Conservation (phyloP, 2,329 filamentous ascomycete genomes). For the Venturia pyrina region DNA sequence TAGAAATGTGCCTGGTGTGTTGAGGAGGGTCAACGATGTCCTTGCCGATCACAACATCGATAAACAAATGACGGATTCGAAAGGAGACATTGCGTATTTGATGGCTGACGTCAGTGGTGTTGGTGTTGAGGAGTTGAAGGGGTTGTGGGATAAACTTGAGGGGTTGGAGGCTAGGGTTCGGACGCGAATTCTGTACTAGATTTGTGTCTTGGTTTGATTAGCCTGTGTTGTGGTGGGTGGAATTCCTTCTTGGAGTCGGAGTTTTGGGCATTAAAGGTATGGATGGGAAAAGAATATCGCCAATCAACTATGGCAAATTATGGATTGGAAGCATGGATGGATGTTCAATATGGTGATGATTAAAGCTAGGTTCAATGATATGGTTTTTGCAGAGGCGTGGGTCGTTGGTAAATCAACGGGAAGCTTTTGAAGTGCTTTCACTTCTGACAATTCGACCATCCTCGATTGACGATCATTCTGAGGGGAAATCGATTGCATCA, state of each 20-base stretch:
- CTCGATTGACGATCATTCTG: no score
- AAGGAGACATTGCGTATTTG: conserved; percentile 87
- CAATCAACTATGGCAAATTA: not conserved
- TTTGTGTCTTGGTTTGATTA: not conserved
- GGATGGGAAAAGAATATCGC: not conserved
- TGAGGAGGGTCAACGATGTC: conserved; percentile 85
- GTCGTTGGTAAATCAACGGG: no score
- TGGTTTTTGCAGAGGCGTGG: no score
- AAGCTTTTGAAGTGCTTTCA: no score
- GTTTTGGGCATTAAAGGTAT: not conserved
- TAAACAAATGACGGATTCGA: conserved; percentile 96
- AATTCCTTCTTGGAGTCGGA: not conserved
- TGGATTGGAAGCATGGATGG: not conserved
- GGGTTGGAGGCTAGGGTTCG: conserved; percentile 36
- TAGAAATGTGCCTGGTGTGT: conserved; percentile 88
- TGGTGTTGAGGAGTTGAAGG: conserved; percentile 68
- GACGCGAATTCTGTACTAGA: conserved; percentile 10
- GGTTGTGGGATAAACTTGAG: conserved; percentile 75
- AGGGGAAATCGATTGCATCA: no score
- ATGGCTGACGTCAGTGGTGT: conserved; percentile 97
- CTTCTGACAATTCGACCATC: no score
- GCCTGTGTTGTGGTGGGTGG: no score
- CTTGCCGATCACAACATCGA: conserved; percentile 94
- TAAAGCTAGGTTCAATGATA: not conserved
- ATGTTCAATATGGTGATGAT: not conserved